These are phyloP conservation scores for Hortaea werneckii DNA, from an alignment of 2,329 filamentous ascomycete species.

Conservation along the genomic window DNA sequence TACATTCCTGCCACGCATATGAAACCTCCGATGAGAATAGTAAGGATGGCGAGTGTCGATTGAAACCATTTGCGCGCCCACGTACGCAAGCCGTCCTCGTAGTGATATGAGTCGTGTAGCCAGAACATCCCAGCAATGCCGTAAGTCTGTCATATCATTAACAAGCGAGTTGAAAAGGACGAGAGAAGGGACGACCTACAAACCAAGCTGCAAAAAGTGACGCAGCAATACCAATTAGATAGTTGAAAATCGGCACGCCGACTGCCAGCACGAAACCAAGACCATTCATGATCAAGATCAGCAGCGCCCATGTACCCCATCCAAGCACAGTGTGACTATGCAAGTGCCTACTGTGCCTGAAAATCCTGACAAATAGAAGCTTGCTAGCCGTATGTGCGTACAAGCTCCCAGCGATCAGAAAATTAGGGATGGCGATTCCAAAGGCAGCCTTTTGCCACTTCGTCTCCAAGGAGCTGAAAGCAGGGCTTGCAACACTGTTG, in stretches of 20 bases:
- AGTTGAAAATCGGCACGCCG: conserved; percentile 45
- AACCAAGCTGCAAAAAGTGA: conserved; percentile 46
- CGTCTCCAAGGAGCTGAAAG: conserved; percentile 37
- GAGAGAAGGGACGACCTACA: conserved; percentile 13
- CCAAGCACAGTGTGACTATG: conserved; percentile 38
- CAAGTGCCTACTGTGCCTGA: conserved; percentile 37
- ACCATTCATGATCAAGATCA: conserved; percentile 38
- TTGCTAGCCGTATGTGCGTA: conserved; percentile 45
- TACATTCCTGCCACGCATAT: conserved; percentile 36
- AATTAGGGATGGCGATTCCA: conserved; percentile 41
- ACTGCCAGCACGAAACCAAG: conserved; percentile 36
- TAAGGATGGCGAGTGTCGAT: conserved; percentile 31
- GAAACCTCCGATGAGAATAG: conserved; percentile 38
- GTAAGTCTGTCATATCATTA: conserved; percentile 16
- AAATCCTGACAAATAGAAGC: conserved; percentile 41
- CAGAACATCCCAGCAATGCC: conserved; percentile 42
- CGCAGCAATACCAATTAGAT: conserved; percentile 42
- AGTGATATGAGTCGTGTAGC: conserved; percentile 41
- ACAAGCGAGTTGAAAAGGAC: not conserved
- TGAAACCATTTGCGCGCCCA: conserved; percentile 22
- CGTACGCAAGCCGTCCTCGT: conserved; percentile 25
- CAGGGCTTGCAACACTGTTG: conserved; percentile 35
- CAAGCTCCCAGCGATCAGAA: conserved; percentile 40
- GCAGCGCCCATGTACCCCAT: conserved; percentile 38
- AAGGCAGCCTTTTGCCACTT: conserved; percentile 43